Base-by-base conservation (phyloP, 768 basidiomycete species). In the Lactifluus volemus region DNA sequence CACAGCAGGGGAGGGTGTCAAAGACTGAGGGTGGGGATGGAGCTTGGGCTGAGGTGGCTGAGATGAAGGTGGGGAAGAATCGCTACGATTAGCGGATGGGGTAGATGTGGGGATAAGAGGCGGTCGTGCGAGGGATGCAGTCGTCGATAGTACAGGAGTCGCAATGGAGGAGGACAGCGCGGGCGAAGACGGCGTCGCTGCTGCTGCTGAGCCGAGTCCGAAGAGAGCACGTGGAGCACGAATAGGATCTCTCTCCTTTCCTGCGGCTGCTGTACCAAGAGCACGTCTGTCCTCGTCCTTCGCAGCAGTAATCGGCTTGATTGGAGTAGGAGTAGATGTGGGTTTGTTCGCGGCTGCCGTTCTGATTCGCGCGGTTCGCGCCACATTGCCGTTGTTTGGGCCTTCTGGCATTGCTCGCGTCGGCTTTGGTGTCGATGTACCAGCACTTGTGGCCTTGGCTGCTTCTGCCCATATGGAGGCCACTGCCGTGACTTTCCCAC, bases 401-500 rank as follows among this genome's bases (percentile, higher is more conserved):
- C 47, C 47, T 9, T 48, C 12, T 48, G 21, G 10, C 47, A 11
- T 29, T 11, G 41, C 19, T 34, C 14, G 39, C 45, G 60, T 62
- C 14, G 59, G 59, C 36, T 17, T 47, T n/a, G 49, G 45, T 17
- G 57, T n/a, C 2, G 41, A 41, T 15, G 32, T 7, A 30, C 21
- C 6, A 38, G 25, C 7, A 50, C n/a, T 38, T 10, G 17, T 5
- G 7, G 49, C 38, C 10, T 48, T 50, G 14, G 63, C 41, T 10
- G 49, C 53, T 55, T 60, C 29, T 15, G 86, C 82, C 88, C 89
- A 92, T 25, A 92, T 74, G 2, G 88, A 81, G 0, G 86, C 83
- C 1, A 89, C 86, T 4, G 88, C 76, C 2, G 87, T 77, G 15
- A 91, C 89, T 55, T 80, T 79, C 12, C 89, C 90, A 2, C 90